These are phyloP conservation scores for Aspergillus terreus DNA, from an alignment of 2,329 filamentous ascomycete species.

Conservation along the genomic window DNA sequence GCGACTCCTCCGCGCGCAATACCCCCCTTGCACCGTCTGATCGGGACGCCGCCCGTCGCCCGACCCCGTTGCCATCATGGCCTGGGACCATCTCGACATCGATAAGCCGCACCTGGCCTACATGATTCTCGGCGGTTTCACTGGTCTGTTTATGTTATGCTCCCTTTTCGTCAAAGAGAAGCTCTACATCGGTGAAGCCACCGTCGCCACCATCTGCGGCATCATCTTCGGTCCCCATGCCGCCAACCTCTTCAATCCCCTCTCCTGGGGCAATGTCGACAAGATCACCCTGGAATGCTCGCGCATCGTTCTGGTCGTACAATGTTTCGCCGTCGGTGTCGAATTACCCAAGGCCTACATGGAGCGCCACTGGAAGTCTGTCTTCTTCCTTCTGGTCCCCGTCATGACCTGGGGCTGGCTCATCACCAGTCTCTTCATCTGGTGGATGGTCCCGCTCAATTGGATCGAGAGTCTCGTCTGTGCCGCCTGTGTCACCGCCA, in stretches of 20 bases:
- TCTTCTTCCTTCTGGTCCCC: conserved; percentile 79
- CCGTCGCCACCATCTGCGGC: conserved; percentile 71
- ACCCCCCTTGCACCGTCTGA: background rate
- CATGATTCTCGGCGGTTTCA: conserved; percentile 96
- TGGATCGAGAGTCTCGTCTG: conserved; percentile 88
- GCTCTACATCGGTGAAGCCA: conserved; percentile 97
- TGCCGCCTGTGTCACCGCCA: conserved; percentile 93
- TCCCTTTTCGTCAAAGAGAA: conserved; percentile 98
- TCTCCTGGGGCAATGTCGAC: conserved; percentile 63
- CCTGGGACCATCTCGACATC: conserved; percentile 57
- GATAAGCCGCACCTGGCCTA: conserved; percentile 97
- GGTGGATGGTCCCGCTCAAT: conserved; percentile 79
- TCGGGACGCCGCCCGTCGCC: background rate
- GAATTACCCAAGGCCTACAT: conserved; percentile 76
- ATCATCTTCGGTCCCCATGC: conserved; percentile 69
- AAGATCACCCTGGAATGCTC: conserved; percentile 67
- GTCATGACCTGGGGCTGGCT: conserved; percentile 92
- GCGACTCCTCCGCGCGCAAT: background rate
- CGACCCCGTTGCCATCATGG: conserved; percentile 37
- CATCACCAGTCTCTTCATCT: conserved; percentile 87
- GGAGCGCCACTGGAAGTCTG: conserved; percentile 95
- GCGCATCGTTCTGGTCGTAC: conserved; percentile 67
- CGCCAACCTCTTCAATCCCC: conserved; percentile 59
- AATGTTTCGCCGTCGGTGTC: conserved; percentile 70
- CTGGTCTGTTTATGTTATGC: conserved; percentile 95